Conservation (phyloP, 2,329 filamentous ascomycete species). For the Acrocalymma vagum region DNA sequence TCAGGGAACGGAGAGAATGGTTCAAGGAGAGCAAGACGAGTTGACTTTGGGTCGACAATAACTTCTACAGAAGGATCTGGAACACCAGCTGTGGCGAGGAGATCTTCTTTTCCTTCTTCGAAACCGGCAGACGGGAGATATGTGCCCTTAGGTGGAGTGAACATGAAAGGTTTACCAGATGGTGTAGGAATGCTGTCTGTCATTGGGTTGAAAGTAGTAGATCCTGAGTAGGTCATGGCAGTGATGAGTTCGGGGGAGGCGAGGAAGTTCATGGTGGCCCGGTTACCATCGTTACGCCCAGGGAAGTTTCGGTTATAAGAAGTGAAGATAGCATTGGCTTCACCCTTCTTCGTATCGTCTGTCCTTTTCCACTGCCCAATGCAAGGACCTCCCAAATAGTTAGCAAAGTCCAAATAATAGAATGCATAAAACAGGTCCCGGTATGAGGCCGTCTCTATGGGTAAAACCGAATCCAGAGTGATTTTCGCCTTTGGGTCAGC, state of each 20-base stretch:
- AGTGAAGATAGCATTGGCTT: constrained; percentile 91
- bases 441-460: too few relatives aligned
- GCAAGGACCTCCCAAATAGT: constrained; percentile 67
- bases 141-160: constrained; percentile 74
- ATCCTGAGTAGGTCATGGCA: constrained; percentile 91
- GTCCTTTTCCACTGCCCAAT: constrained; percentile 96
- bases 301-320: constrained; percentile 99
- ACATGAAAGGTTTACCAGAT: constrained; percentile 83
- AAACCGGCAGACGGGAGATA: constrained; percentile 77
- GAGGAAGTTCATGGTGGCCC: constrained; percentile 97
- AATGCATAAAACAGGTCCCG: too few relatives aligned
- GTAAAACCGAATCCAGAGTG: too few relatives aligned
- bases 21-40: constrained; percentile 88
- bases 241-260: constrained; percentile 97
- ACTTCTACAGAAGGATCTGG: constrained; percentile 77
- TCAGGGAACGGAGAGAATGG: constrained; percentile 87
- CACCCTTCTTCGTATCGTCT: constrained; percentile 84
- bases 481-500: too few relatives aligned
- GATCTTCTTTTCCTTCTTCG: constrained; percentile 76
- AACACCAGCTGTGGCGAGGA: constrained; percentile 75
- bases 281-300: constrained; percentile 95
- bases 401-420: too few relatives aligned
- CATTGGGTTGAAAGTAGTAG: constrained; percentile 94
- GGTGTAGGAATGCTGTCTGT: constrained; percentile 85
- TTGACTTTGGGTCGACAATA: constrained; percentile 84